Evolutionary conservation across 139 green algal genomes (phyloP), one percentile per base, ranked within the genome.

Genomic region (Tetraselmis chui): DNA sequence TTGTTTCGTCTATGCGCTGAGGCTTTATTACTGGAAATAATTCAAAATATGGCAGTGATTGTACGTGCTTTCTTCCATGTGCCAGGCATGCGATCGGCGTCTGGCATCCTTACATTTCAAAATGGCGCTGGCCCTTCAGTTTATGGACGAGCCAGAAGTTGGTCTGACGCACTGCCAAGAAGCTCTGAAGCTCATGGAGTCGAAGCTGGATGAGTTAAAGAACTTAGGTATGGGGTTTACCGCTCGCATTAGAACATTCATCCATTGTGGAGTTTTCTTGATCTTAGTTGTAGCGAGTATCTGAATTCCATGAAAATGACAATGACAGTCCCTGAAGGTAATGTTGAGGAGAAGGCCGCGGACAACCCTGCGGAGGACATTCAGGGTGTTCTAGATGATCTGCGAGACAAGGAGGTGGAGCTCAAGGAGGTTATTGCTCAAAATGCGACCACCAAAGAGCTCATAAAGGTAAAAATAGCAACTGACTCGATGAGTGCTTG

Each of bases 31-130:
- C n/a, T n/a, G n/a, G n/a, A n/a, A n/a, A n/a, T n/a, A n/a, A n/a
- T n/a, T n/a, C n/a, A n/a, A n/a, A n/a, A n/a, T n/a, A 32, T 32
- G 76, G 1, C 76, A n/a, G 1, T 2, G 27, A 29, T 1, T 22
- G 27, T 23, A 45, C 1, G 22, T 2, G 1, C n/a, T 26, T 82
- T 45, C 30, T 26, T 24, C 18, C 28, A 29, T 18, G 2, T 80
- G 30, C 2, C 31, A 22, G 5, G 11, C 77, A 79, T 24, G 18
- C 31, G 31, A 25, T 74, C 75, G 88, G 29, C 81, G 87, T 24
- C 78, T 89, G 2, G 88, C 87, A 1, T 87, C 91, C 76, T 76
- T 88, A 59, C 85, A 92, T 30, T 92, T 88, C 83, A 92, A 92
- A 85, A 78, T 83, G 30, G 81, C 79, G 74, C 84, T 89, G 27